These are phyloP conservation scores for Boechera stricta DNA, from an alignment of 345 rosid genomes.

Conservation along the genomic window DNA sequence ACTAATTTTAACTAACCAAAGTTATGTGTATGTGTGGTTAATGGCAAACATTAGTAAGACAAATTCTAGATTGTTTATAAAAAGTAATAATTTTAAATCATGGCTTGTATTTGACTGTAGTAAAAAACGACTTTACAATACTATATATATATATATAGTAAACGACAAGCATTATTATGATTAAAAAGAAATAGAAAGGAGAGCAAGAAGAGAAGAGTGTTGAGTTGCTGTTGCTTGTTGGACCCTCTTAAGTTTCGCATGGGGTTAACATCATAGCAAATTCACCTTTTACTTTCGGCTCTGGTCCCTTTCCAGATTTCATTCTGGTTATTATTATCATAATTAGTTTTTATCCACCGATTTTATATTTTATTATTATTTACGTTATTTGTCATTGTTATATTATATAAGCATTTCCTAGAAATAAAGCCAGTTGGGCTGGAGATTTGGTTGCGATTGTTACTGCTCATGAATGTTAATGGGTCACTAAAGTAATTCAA, in stretches of 20 bases:
- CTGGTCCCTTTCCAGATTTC: constrained; percentile 43
- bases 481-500: constrained; percentile 10
- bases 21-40: constrained; percentile 37
- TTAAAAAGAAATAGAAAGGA: background rate
- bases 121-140: constrained; percentile 28
- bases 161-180: constrained; percentile 4
- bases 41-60: constrained; percentile 51
- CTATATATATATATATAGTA: background rate
- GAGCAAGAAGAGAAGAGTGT: constrained; percentile 30
- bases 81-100: constrained; percentile 28
- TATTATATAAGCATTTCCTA: background rate
- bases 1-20: constrained; percentile 13
- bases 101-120: constrained; percentile 41
- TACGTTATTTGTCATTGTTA: constrained; percentile 3
- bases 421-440: constrained; percentile 24
- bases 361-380: constrained; percentile 27
- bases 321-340: constrained; percentile 34
- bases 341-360: constrained; percentile 35
- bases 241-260: constrained; percentile 44
- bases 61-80: constrained; percentile 33
- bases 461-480: constrained; percentile 28
- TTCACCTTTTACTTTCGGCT: constrained; percentile 47
- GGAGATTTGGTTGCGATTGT: constrained; percentile 5
- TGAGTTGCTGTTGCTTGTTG: constrained; percentile 45
- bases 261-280: constrained; percentile 44